Conservation (phyloP, 371 early-diverging fungal genomes). For the Actinomortierella ambigua region DNA sequence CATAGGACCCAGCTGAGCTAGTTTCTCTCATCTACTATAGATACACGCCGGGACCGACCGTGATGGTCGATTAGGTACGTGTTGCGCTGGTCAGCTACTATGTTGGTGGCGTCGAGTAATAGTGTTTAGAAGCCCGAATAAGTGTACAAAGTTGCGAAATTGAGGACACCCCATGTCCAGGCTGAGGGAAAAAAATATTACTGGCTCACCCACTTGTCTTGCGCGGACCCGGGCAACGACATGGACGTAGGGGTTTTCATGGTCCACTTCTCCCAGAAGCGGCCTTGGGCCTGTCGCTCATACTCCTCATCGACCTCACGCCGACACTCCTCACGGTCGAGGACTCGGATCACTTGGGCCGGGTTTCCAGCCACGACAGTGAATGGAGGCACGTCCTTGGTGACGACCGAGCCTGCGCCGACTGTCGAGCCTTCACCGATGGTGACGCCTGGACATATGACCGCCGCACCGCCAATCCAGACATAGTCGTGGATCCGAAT, state of each 20-base stretch:
- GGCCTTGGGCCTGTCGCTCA: constrained; percentile 17
- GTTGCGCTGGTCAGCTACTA: too few relatives aligned
- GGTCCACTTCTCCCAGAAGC: constrained; percentile 21
- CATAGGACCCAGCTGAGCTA: too few relatives aligned
- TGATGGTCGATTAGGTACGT: too few relatives aligned
- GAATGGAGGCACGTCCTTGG: constrained; percentile 77
- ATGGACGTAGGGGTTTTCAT: too few relatives aligned
- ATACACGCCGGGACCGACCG: too few relatives aligned
- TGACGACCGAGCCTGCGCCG: constrained; percentile 70
- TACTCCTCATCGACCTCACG: constrained; percentile 28
- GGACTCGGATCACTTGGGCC: constrained; percentile 63
- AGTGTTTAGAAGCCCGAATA: too few relatives aligned
- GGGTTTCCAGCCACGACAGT: constrained; percentile 86
- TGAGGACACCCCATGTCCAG: too few relatives aligned
- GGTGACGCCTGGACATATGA: constrained; percentile 82
- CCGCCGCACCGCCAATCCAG: constrained; percentile 76
- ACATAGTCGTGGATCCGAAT: constrained; percentile 71
- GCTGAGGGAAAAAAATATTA: too few relatives aligned
- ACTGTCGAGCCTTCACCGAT: constrained; percentile 74
- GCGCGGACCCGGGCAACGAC: not conserved
- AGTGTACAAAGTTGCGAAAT: too few relatives aligned
- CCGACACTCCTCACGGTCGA: constrained; percentile 33
- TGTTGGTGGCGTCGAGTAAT: too few relatives aligned
- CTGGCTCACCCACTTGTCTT: too few relatives aligned
- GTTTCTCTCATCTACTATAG: too few relatives aligned